Evolutionary conservation across 1,284 basidiomycete species (phyloP), one percentile per base, ranked within the genome.

Genomic region (Albatrellus sp.): DNA sequence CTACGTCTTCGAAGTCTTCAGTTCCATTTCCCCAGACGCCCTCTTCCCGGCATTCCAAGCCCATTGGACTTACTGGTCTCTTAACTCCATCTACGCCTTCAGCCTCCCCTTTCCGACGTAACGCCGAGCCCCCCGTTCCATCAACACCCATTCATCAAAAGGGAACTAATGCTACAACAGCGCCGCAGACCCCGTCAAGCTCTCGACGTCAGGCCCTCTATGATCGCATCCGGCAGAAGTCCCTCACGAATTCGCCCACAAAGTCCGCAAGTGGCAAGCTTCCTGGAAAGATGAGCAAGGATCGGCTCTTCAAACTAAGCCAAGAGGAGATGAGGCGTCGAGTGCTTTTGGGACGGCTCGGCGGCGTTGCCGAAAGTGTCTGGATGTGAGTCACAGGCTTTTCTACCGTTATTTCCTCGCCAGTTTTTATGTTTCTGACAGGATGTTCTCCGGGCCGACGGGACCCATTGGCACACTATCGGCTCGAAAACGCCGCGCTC

Each of bases 321-420:
- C 81, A 85, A 55, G 84, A 86, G 46, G 83, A 84, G 55, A 74
- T 80, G 61, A 71, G 83, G 46, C 69, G 80, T 45, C 68, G 80
- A 34, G 84, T 82, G 53, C 59, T 87, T 14, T 67, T 89, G 8
- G 84, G 84, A 43, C 74, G 84, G n/a, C 70, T 89, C 9, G 70
- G 72, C 28, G 77, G 80, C 11, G 71, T 88, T 16, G 85, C 84
- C n/a, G 84, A 88, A 57, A 82, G 83, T 50, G 72, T 81, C n/a
- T 88, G 85, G 83, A 87, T 88, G 85, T 82, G 54, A 58, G 78
- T 66, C 9, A 31, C 24, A 24, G 24, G 8, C 19, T 14, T 2
- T 36, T 35, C 29, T 40, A 37, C 37, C 20, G 17, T 28, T 44
- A 44, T 31, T 43, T 37, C 19, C 14, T 31, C 35, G 28, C 33